These are phyloP conservation scores for Neofusicoccum ribis DNA, from an alignment of 2,329 filamentous ascomycete species.

Conservation along the genomic window DNA sequence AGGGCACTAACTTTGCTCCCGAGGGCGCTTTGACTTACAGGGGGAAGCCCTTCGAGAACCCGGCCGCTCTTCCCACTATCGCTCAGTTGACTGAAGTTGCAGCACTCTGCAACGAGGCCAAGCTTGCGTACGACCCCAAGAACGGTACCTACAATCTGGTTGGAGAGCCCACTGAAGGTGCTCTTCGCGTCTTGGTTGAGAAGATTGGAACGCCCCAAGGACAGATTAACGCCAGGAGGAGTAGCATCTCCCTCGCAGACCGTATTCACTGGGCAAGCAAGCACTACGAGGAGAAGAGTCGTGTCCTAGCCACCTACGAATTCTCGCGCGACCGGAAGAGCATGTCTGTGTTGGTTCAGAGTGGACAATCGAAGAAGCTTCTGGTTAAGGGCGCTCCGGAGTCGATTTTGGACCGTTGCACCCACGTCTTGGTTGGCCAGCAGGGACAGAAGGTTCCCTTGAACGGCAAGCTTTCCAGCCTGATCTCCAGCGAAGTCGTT, in stretches of 20 bases:
- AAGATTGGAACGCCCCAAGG: conserved; percentile 85
- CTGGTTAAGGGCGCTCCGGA: conserved; percentile 97
- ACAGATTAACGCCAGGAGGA: conserved; percentile 54
- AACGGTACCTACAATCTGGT: conserved; percentile 75
- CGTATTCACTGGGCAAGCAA: conserved; percentile 79
- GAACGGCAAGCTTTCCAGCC: conserved; percentile 64
- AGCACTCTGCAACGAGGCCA: conserved; percentile 85
- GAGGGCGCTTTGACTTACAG: conserved; percentile 70
- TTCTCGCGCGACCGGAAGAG: conserved; percentile 98
- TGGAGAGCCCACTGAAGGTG: conserved; percentile 94
- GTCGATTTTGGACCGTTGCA: conserved; percentile 89
- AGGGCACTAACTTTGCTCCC: conserved; percentile 90
- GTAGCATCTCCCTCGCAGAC: conserved; percentile 53
- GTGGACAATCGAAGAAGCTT: conserved; percentile 70
- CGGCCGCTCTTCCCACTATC: conserved; percentile 74
- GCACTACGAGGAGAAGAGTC: conserved; percentile 75
- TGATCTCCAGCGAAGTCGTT: conserved; percentile 77
- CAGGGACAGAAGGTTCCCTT: conserved; percentile 76
- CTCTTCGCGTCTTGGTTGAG: conserved; percentile 84
- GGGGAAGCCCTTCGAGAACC: conserved; percentile 67
- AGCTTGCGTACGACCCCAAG: conserved; percentile 77
- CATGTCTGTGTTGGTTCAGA: conserved; percentile 91
- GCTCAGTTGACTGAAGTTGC: conserved; percentile 71
- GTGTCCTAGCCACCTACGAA: conserved; percentile 83
- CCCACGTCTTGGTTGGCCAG: conserved; percentile 73